Base-by-base conservation (phyloP, 2,329 filamentous ascomycete species). In the Trichophaea hybrida region DNA sequence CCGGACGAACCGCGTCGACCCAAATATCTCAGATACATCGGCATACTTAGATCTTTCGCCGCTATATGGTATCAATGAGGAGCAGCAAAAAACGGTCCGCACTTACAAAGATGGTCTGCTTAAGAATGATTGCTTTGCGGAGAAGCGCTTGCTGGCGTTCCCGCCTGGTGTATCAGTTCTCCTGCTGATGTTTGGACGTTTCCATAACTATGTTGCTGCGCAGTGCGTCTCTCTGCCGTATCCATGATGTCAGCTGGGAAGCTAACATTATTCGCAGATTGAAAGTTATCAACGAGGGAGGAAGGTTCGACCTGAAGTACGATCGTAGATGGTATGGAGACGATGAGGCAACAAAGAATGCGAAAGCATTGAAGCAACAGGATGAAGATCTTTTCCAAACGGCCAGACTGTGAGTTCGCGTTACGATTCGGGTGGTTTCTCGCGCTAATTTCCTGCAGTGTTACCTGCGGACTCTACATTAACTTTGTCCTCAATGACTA, bases 141-240 rank as follows among this genome's bases (percentile, higher is more conserved):
- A 88, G 68, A 82, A 82, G 71, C 78, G 86, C 55, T 74, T 88
- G 2, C 72, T 83, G 31, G 83, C 80, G 4, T 83, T 86, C 68
- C 86, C 86, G 0, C 83, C 86, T 0, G 84, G 84, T 10, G 84
- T 86, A 2, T 78, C 81, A 59, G 81, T 86, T 4, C 68, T 89
- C 4, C 73, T 89, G 33, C 77, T 89, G 71, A 87, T 88, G 84
- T 84, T 88, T 72, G 85, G 85, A 68, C 79, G 82, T 31, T 94
- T 93, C 73, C 90, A 96, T 73, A 95, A 96, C 72, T 78, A 91
- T 64, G 80, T 90, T 0, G 88, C 86, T 1, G 79, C 82, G 55
- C 85, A 91, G 61, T 75, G 95, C 17, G 86, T 57, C 15, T 10
- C 50, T 15, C 15, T 3, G 12, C 33, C 17, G 13, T 17, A 6